A percentile compares a stretch with the other conserved stretches of the same genome.
Evolutionary conservation across 1,139 yeast species (phyloP).

Genomic region (Suhomyces yuchorum): DNA sequence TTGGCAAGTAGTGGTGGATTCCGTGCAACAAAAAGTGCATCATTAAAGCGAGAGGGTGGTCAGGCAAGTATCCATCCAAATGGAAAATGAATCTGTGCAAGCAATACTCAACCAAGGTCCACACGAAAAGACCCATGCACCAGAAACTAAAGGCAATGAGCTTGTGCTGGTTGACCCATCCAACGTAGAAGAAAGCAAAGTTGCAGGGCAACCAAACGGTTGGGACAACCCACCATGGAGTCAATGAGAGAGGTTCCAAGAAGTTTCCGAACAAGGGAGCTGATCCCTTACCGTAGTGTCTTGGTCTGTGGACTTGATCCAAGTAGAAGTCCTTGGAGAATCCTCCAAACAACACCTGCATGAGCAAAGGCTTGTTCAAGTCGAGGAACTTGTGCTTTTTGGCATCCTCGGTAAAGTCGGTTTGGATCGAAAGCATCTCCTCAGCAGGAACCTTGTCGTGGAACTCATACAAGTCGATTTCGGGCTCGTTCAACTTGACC

Average conservation of each 20-base stretch:
- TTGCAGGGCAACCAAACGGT: constrained; percentile 84
- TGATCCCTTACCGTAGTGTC: constrained; percentile 81
- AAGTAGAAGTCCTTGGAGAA: constrained; percentile 87
- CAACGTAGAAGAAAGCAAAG: constrained; percentile 46
- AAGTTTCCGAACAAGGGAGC: constrained; percentile 69
- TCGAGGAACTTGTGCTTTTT: constrained; percentile 84
- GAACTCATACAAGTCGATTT: constrained; percentile 43
- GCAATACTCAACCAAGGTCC: constrained; percentile 90
- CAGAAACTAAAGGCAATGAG: constrained; percentile 46
- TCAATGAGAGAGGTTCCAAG: constrained; percentile 49
- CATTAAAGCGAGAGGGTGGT: constrained; percentile 70
- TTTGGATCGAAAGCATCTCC: constrained; percentile 70
- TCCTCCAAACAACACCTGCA: constrained; percentile 73
- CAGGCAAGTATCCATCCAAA: constrained; percentile 82
- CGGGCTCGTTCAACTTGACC: constrained; percentile 31
- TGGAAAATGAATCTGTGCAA: constrained; percentile 93
- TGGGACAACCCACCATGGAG: constrained; percentile 77
- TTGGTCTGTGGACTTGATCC: constrained; percentile 95
- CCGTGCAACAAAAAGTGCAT: constrained; percentile 92
- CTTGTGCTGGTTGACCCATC: constrained; percentile 39
- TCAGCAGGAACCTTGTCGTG: constrained; percentile 68
- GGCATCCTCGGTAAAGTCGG: constrained; percentile 73
- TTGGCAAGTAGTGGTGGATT: constrained; percentile 94
- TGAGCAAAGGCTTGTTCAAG: constrained; percentile 73
- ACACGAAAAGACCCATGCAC: constrained; percentile 72